These are phyloP conservation scores for cucumber (Cucumis sativus) DNA, from an alignment of 306 rosid genomes.

Conservation along the genomic window Cucumber_9930_V3 NC_026660.2:23295501-23296000, in stretches of 20 bases:
- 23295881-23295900: background rate
- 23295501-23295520: background rate
- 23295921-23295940: slow-evolving; percentile 98
- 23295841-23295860: background rate
- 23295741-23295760: background rate
- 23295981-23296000: slow-evolving; percentile 73
- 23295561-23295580: background rate
- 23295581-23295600: background rate
- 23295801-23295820: background rate
- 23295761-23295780: background rate
- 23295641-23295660: background rate
- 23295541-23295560: background rate
- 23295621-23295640: background rate
- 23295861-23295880: background rate
- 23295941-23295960: slow-evolving; percentile 66
- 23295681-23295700: background rate
- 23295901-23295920: slow-evolving; percentile 21
- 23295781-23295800: background rate
- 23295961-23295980: slow-evolving; percentile 83
- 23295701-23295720: background rate
- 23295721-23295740: background rate
- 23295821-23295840: background rate
- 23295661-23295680: background rate
- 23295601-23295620: background rate
- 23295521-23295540: background rate